Evolutionary conservation across 805 yeast species (phyloP).

Genomic region (Candida insectalens): DNA sequence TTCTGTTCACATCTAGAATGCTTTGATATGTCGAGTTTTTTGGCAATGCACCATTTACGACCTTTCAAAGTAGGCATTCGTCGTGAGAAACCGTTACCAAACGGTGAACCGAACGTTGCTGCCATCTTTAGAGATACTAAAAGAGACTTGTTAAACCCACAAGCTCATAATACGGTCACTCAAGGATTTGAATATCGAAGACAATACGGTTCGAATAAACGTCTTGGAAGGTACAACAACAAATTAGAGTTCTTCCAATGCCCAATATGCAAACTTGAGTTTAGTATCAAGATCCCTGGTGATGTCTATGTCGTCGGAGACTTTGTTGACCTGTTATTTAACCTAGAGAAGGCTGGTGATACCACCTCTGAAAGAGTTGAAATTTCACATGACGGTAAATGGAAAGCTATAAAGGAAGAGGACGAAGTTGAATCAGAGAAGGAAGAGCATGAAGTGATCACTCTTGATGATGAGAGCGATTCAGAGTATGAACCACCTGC

Average conservation of each 20-base stretch:
- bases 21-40: constrained; percentile 23
- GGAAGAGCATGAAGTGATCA: constrained; percentile 1
- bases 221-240: constrained; percentile 14
- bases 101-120: constrained; percentile 12
- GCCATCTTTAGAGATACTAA: constrained; percentile 19
- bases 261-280: constrained; percentile 27
- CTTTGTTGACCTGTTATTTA: constrained; percentile 16
- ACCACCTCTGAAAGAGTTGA: constrained; percentile 15
- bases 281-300: constrained; percentile 21
- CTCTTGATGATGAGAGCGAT: constrained; percentile 1
- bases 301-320: constrained; percentile 25
- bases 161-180: constrained; percentile 15
- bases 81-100: constrained; percentile 7
- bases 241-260: constrained; percentile 22
- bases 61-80: constrained; percentile 19
- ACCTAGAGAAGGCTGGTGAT: constrained; percentile 8
- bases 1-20: constrained; percentile 27
- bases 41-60: constrained; percentile 17
- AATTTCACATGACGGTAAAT: constrained; percentile 18
- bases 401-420: constrained; percentile 13
- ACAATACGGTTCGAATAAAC: constrained; percentile 10
- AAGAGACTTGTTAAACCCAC: constrained; percentile 11
- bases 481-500: background rate
- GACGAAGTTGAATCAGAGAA: constrained; percentile 1
- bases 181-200: constrained; percentile 15